Base-by-base conservation (phyloP, 2,329 filamentous ascomycete genomes). In the Salinomyces thailandicus region DNA sequence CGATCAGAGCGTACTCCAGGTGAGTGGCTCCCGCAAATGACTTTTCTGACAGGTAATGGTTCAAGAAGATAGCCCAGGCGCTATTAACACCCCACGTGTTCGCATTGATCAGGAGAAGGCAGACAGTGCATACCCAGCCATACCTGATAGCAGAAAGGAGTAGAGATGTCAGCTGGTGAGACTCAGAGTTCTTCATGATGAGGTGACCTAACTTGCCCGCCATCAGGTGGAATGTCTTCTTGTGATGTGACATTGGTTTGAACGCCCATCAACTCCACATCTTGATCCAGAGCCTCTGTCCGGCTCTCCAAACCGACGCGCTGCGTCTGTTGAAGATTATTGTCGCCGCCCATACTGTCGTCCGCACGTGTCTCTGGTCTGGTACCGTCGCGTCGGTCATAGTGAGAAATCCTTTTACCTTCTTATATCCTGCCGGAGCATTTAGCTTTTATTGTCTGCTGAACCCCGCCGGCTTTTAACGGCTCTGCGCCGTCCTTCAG, bases 131-230 rank as follows among this genome's bases (percentile, higher is more conserved):
- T 4, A 61, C 45, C 60, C 59, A 62, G 34, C 55, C 60, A 34
- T 62, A 61, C 3, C 58, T 74, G 31, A 62, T 68, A 5, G 69
- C 53, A 0, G 77, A 83, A 5, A 73, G 75, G 2, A 85, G 20
- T 0, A 81, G 82, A 0, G 81, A 79, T 18, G 81, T 59, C 12
- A 82, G 54, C 30, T 85, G 64, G n/a, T n/a, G n/a, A n/a, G n/a
- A n/a, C n/a, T n/a, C n/a, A n/a, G n/a, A 24, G 22, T 26, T 26
- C 3, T 1, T 78, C 77, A 59, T 62, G 67, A 1, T 26, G 74
- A 76, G 26, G 80, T 73, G 13, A 75, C 79, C n/a, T 68, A 73
- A 69, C 68, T 44, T 77, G 78, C 4, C 75, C 75, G 28, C 75
- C 75, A 48, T 78, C 65, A 0, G 74, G 73, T 1, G 72, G 68